These are phyloP conservation scores for Hyparrhenia diplandra DNA, from an alignment of 176 grass and related monocot species.

Conservation along the genomic window DNA sequence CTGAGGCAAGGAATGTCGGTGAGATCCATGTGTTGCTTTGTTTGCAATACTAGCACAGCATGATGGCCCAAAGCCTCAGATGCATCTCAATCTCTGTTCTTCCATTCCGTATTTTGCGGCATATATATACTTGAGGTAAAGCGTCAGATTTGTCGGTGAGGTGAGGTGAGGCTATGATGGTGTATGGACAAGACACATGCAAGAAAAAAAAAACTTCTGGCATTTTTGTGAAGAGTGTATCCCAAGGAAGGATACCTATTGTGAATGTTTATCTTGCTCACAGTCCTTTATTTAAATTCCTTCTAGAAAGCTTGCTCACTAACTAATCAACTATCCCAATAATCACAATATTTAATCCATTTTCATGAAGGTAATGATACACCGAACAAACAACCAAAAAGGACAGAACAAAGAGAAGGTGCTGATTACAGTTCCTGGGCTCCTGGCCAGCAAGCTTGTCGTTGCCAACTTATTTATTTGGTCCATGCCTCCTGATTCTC, in stretches of 20 bases:
- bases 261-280: constrained; percentile 3
- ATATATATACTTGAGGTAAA: background rate
- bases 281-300: background rate
- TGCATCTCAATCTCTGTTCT: background rate
- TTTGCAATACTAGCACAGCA: background rate
- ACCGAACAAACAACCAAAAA: background rate
- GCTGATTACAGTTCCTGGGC: background rate
- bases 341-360: background rate
- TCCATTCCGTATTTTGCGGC: background rate
- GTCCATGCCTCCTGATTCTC: background rate
- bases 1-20: background rate
- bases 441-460: too few species aligned
- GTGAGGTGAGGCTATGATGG: background rate
- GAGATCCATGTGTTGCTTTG: background rate
- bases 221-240: constrained; percentile 1
- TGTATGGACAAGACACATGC: background rate
- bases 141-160: background rate
- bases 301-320: background rate
- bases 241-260: constrained; percentile 8
- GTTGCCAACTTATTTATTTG: background rate
- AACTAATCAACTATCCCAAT: constrained; percentile 4
- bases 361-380: background rate
- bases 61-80: background rate
- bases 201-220: background rate
- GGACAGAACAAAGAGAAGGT: background rate